Percentiles rank a stretch among this genome's conserved stretches.
phyloP scores from a whole-genome alignment of 108 stramenopile species.

The Nannochloropsis salina region DNA sequence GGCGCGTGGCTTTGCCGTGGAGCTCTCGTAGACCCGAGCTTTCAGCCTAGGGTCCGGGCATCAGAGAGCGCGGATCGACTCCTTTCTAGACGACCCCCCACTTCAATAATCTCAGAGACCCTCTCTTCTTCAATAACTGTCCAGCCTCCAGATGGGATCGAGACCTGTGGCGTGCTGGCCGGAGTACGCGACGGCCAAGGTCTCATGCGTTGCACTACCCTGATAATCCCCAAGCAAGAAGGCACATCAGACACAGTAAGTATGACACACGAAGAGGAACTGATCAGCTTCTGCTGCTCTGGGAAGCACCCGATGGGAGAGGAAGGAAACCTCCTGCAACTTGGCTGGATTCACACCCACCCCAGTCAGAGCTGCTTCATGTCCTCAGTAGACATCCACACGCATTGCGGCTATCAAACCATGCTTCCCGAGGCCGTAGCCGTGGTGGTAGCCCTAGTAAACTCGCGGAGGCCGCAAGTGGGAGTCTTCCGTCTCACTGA shows the following conservation, averaged over 20 bases:
- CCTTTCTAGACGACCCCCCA: too few species aligned
- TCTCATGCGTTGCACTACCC: constrained; percentile 23
- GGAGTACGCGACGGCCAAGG: constrained; percentile 23
- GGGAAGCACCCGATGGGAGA: background rate
- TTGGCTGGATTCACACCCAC: constrained; percentile 49
- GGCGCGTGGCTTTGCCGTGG: too few species aligned
- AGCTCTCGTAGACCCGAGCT: too few species aligned
- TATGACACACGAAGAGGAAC: constrained; percentile 38
- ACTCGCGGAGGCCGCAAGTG: constrained; percentile 30
- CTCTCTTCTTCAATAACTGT: too few species aligned
- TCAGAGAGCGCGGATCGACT: too few species aligned
- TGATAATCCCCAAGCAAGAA: constrained; percentile 44
- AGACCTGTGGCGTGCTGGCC: constrained; percentile 50
- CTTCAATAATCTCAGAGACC: too few species aligned
- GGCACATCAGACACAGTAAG: constrained; percentile 26
- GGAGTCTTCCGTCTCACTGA: constrained; percentile 39
- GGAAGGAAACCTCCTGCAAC: constrained; percentile 26
- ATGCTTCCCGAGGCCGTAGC: constrained; percentile 51
- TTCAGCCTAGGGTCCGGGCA: too few species aligned
- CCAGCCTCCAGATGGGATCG: constrained; percentile 36
- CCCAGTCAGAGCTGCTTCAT: constrained; percentile 45
- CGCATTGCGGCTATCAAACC: constrained; percentile 45
- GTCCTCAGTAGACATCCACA: constrained; percentile 44
- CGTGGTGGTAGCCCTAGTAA: constrained; percentile 38
- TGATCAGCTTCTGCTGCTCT: constrained; percentile 36